These are phyloP conservation scores for Malus hybrid DNA, from an alignment of 331 rosid genomes.

Conservation along the genomic window DNA sequence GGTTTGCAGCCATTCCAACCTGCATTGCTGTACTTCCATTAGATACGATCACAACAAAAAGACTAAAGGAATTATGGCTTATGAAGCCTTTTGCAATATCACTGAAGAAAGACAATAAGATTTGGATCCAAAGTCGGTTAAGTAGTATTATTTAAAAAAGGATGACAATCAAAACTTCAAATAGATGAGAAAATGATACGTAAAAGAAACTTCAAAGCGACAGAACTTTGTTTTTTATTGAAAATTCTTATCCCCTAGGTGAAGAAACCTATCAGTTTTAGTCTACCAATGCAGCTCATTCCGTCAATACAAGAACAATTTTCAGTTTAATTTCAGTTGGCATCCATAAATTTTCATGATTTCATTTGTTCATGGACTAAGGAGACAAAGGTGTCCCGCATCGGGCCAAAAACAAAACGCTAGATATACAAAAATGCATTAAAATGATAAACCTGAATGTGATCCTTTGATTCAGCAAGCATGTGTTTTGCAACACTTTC, in stretches of 20 bases:
- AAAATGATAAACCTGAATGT: slow-evolving; percentile 66
- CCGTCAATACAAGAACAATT: background rate
- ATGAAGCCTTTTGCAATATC: background rate
- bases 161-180: background rate
- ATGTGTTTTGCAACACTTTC: slow-evolving; percentile 41
- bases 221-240: background rate
- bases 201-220: background rate
- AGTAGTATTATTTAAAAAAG: background rate
- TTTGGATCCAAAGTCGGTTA: background rate
- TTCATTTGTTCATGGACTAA: background rate
- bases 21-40: slow-evolving; percentile 23
- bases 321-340: background rate
- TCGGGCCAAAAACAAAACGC: background rate
- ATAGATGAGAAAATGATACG: background rate
- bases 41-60: background rate
- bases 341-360: background rate
- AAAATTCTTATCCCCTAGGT: background rate
- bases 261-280: background rate
- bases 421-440: background rate
- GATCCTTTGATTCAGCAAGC: slow-evolving; percentile 78
- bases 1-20: slow-evolving; percentile 96
- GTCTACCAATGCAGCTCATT: background rate
- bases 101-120: background rate
- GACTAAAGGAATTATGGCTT: background rate
- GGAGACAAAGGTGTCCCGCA: background rate